Percentiles rank a stretch among this genome's conserved stretches.
These are phyloP conservation scores for Ascochyta rabiei DNA, from an alignment of 2,329 filamentous ascomycete genomes.

Conservation along the genomic window DNA sequence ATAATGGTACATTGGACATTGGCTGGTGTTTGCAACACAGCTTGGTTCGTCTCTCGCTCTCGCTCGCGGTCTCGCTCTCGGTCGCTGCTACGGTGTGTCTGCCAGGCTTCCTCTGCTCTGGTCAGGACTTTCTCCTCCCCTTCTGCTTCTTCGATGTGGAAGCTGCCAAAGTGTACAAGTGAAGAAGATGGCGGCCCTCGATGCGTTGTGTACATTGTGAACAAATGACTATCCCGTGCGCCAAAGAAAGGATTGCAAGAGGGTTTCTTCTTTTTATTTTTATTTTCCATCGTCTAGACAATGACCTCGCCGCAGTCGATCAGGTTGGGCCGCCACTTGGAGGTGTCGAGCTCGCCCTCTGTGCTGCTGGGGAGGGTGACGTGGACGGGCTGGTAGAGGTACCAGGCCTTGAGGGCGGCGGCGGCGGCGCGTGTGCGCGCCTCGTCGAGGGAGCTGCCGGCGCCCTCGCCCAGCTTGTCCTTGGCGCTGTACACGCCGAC, in stretches of 20 bases:
- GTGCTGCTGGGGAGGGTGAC: constrained; percentile 59
- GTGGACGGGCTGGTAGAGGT: constrained; percentile 81
- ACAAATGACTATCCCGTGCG: constrained; percentile 10
- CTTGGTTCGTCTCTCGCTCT: too few species aligned
- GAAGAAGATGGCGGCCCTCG: constrained; percentile 19
- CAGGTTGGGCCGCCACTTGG: constrained; percentile 60
- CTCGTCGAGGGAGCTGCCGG: constrained; percentile 76
- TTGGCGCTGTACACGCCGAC: constrained; percentile 91
- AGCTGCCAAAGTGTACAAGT: constrained; percentile 12
- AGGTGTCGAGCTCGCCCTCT: constrained; percentile 43
- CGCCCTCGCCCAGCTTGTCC: constrained; percentile 92
- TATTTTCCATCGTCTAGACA: constrained; percentile 30
- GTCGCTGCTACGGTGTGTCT: too few species aligned
- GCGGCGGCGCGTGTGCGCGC: constrained; percentile 82
- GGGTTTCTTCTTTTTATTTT: constrained; percentile 17
- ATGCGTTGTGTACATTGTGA: constrained; percentile 6
- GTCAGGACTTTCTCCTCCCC: too few species aligned
- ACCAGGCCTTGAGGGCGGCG: constrained; percentile 90
- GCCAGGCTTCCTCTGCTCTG: too few species aligned
- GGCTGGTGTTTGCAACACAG: too few species aligned
- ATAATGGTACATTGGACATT: too few species aligned
- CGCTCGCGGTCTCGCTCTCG: too few species aligned
- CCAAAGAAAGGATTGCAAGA: too few species aligned
- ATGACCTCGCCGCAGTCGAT: constrained; percentile 65
- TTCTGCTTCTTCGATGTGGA: too few species aligned